These are phyloP conservation scores for Microcera coccophila DNA, from an alignment of 2,329 filamentous ascomycete species.

Conservation along the genomic window DNA sequence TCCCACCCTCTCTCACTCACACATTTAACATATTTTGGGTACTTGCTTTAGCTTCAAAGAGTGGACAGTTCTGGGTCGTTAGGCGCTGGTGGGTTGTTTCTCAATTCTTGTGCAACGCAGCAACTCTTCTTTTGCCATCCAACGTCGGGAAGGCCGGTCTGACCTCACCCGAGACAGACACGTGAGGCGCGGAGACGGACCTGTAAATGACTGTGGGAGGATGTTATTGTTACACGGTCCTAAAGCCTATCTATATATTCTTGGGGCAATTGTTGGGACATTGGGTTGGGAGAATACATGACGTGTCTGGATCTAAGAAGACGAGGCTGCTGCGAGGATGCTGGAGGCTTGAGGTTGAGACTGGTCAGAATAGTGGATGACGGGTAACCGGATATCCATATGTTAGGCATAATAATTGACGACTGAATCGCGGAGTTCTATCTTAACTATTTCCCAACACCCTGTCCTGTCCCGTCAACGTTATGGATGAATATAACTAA, in stretches of 20 bases:
- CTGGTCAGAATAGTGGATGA: background rate
- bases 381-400: background rate
- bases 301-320: no score
- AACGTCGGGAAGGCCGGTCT: slow-evolving; percentile 12
- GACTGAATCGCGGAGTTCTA: background rate
- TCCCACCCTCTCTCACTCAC: slow-evolving; percentile 15
- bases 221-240: background rate
- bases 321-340: no score
- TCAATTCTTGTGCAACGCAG: slow-evolving; percentile 24
- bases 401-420: background rate
- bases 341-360: no score
- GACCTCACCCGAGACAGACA: background rate
- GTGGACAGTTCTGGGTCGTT: slow-evolving; percentile 29
- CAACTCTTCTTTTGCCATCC: slow-evolving; percentile 13
- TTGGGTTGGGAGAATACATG: no score
- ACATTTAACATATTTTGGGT: slow-evolving; percentile 29
- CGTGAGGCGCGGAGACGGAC: background rate
- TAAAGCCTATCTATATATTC: background rate
- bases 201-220: background rate
- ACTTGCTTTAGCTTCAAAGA: slow-evolving; percentile 30
- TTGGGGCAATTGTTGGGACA: no score
- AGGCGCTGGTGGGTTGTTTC: slow-evolving; percentile 31
- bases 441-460: background rate
- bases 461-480: no score
- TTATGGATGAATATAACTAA: no score